Base-by-base conservation (phyloP, 345 rosid genomes). In the Salix koriyanagi region DNA sequence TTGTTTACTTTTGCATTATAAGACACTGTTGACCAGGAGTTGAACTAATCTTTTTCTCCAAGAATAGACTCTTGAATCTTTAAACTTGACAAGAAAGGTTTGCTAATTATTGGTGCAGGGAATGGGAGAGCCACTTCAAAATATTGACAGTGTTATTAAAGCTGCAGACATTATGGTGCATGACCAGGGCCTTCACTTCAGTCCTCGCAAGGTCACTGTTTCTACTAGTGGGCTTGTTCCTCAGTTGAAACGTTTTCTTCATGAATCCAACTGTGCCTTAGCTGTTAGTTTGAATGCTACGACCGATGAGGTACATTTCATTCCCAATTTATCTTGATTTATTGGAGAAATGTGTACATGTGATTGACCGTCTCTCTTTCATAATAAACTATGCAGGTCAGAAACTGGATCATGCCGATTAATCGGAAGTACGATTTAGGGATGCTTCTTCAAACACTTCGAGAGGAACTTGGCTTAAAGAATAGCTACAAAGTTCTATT, bases 251-350 rank as follows among this genome's bases (percentile, higher is more conserved):
- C 93, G 83, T 18, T 95, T 93, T 78, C 94, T 93, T 70, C 89
- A 77, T 62, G 96, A 90, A 80, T 95, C 93, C 5, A 87, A 72
- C 66, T 95, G 99, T 74, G 86, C 96, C 79, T 81, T 93, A 76
- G 99, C 99, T 80, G 98, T 95, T 77, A 95, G 99, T 86, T 88
- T 93, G 74, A 95, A 93, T 84, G 98, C 98, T 25, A 93, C 98
- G 34, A 95, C 98, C 7, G 99, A 91, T 85, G 97, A 93, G 97
- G 98, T 91, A 74, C n/a, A 19, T 76, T 67, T 75, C 81, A 75
- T 52, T 58, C 75, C 75, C 23, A 64, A 32, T 30, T 14, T 69
- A 12, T 65, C 75, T 70, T 74, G 71, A 30, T 58, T 62, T 44
- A 21, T 13, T 67, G 6, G 19, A 25, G 23, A 69, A 14, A n/a